These are phyloP conservation scores for Chaetoceros tenuissimus DNA, from an alignment of 108 stramenopile genomes.

Conservation along the genomic window DNA sequence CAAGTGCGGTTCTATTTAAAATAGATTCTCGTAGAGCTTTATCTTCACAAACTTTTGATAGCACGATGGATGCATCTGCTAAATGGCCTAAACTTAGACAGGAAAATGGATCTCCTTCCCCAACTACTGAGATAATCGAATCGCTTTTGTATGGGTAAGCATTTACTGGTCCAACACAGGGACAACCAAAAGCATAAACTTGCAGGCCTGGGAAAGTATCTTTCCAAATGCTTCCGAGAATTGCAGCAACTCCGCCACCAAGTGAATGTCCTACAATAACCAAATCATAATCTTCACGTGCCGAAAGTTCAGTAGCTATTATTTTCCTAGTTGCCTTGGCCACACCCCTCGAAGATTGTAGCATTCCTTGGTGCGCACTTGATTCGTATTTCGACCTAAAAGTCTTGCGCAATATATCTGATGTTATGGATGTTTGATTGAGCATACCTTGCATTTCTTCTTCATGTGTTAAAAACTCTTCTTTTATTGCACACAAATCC, in stretches of 20 bases:
- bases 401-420: neutral
- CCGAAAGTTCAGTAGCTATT: constrained; percentile 33
- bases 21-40: constrained; percentile 37
- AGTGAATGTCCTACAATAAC: constrained; percentile 62
- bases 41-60: constrained; percentile 51
- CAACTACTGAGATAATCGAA: constrained; percentile 40
- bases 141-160: constrained; percentile 5
- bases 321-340: constrained; percentile 28
- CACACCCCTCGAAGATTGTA: constrained; percentile 43
- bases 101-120: constrained; percentile 73
- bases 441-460: constrained; percentile 11
- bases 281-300: constrained; percentile 37
- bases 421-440: neutral
- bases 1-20: constrained; percentile 21
- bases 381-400: neutral
- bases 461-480: constrained; percentile 43
- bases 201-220: constrained; percentile 19
- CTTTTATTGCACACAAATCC: constrained; percentile 51
- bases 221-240: constrained; percentile 50
- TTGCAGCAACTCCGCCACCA: constrained; percentile 58
- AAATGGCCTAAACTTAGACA: constrained; percentile 57
- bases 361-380: constrained; percentile 67
- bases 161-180: constrained; percentile 12
- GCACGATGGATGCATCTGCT: constrained; percentile 38
- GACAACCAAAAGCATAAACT: constrained; percentile 21